These are phyloP conservation scores for Cryptomeria japonica DNA, from an alignment of 75 land plant species.

Conservation along the genomic window DNA sequence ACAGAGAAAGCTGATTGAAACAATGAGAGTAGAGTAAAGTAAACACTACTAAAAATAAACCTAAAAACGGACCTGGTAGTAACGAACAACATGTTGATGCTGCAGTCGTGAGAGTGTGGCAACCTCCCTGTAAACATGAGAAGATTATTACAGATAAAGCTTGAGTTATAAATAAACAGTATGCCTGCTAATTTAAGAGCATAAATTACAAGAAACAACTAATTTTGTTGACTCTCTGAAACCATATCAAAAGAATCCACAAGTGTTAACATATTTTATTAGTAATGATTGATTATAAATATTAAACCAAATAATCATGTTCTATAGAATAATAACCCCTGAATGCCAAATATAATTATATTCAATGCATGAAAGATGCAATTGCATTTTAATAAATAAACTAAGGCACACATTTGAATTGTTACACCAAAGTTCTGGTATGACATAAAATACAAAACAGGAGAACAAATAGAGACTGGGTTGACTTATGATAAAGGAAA, in stretches of 20 bases:
- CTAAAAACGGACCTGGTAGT: constrained; percentile 73
- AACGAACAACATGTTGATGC: constrained; percentile 99
- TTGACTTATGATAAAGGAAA: neutral
- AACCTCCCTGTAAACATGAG: constrained; percentile 71
- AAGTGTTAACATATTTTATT: neutral
- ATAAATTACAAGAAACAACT: neutral
- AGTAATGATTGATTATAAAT: neutral
- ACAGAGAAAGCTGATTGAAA: no score
- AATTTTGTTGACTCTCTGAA: neutral
- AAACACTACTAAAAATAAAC: neutral
- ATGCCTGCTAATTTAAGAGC: neutral
- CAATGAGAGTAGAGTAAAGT: no score
- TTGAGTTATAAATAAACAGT: neutral
- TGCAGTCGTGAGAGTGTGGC: constrained; percentile 95
- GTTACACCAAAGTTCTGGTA: neutral
- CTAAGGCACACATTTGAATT: neutral
- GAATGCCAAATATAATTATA: neutral
- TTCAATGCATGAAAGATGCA: neutral
- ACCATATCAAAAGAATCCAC: neutral
- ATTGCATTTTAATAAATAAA: neutral
- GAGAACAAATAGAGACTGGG: neutral
- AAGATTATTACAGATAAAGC: neutral
- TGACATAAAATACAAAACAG: neutral
- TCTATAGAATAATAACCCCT: neutral
- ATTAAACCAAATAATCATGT: neutral